phyloP scores from a whole-genome alignment of 2,329 filamentous ascomycete genomes.

The Aureobasidium sp. region DNA sequence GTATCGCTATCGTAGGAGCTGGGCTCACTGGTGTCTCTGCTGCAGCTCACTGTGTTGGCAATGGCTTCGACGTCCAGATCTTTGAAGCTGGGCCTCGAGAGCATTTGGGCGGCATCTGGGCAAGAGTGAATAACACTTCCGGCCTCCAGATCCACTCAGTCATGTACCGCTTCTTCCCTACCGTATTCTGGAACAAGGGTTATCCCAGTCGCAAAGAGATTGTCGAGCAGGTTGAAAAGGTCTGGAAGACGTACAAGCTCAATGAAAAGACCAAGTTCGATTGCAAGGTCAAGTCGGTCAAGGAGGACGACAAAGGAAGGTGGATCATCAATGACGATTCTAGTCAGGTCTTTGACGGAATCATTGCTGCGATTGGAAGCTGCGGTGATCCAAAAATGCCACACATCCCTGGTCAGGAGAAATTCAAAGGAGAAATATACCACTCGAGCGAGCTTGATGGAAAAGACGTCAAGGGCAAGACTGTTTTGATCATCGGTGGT shows the following conservation, averaged over 20 bases:
- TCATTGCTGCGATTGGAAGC: slow-evolving; percentile 72
- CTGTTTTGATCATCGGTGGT: slow-evolving; percentile 67
- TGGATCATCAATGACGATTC: slow-evolving; percentile 72
- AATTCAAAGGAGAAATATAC: slow-evolving; percentile 64
- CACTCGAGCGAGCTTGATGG: slow-evolving; percentile 72
- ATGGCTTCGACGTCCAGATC: slow-evolving; percentile 74
- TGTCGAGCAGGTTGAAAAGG: slow-evolving; percentile 58
- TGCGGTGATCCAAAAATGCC: slow-evolving; percentile 74
- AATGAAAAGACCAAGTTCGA: slow-evolving; percentile 66
- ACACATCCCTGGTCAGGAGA: slow-evolving; percentile 60
- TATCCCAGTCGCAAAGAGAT: slow-evolving; percentile 75
- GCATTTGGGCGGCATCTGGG: slow-evolving; percentile 73
- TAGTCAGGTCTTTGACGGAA: slow-evolving; percentile 68
- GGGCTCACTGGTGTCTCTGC: slow-evolving; percentile 67
- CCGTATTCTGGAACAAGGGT: slow-evolving; percentile 64
- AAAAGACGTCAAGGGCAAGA: slow-evolving; percentile 66
- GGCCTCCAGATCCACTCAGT: slow-evolving; percentile 76
- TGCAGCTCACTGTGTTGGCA: slow-evolving; percentile 74
- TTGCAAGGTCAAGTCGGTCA: slow-evolving; percentile 60
- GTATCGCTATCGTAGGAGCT: slow-evolving; percentile 42
- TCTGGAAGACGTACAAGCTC: slow-evolving; percentile 71
- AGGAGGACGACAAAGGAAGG: slow-evolving; percentile 58
- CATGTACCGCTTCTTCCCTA: slow-evolving; percentile 85
- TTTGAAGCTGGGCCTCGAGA: slow-evolving; percentile 66
- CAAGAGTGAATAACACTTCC: slow-evolving; percentile 71